Base-by-base conservation (phyloP, 1,284 basidiomycete species). In the Heterobasidion annosum region DNA sequence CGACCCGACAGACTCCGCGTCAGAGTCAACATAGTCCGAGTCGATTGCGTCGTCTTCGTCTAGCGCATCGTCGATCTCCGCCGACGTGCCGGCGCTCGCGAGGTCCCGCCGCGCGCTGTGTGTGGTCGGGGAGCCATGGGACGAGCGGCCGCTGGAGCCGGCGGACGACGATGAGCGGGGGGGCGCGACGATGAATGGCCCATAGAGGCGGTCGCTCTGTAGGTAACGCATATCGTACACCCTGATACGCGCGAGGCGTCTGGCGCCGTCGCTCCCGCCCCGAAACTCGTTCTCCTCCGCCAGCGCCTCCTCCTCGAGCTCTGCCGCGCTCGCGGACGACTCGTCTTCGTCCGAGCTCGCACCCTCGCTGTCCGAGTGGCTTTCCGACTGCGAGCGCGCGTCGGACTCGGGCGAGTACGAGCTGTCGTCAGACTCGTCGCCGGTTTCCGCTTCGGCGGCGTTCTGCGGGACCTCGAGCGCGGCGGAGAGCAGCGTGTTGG, bases 161-260 rank as follows among this genome's bases (percentile, higher is more conserved):
- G 25, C 25, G 25, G 25, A 5, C 25, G 25, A 25, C 25, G 25
- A 25, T 25, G 25, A 25, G 25, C 4, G 25, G 0, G 25, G 3
- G 3, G 25, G 37, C n/a, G 37, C n/a, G 12, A 40, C n/a, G 2
- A 75, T 67, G 60, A 68, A 80, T 0, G 77, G 77, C 0, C 79
- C 77, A 70, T 71, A 80, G n/a, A 67, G 60, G 16, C 76, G 66
- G 35, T 72, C 67, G 1, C 62, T 61, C 13, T 64, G 65, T 16
- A 78, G 67, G 53, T 78, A 81, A 16, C 67, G 64, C 63, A 79
- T 71, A 54, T 76, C 68, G 58, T 80, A 79, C 5, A 75, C 75
- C 33, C 68, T 68, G 46, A 67, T 67, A 16, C 75, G 67, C 0
- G 79, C 76, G 3, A 70, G 61, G 12, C 61, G 60, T n/a, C 76